These are phyloP conservation scores for Closterium sp. DNA, from an alignment of 139 green algal species.

Conservation along the genomic window DNA sequence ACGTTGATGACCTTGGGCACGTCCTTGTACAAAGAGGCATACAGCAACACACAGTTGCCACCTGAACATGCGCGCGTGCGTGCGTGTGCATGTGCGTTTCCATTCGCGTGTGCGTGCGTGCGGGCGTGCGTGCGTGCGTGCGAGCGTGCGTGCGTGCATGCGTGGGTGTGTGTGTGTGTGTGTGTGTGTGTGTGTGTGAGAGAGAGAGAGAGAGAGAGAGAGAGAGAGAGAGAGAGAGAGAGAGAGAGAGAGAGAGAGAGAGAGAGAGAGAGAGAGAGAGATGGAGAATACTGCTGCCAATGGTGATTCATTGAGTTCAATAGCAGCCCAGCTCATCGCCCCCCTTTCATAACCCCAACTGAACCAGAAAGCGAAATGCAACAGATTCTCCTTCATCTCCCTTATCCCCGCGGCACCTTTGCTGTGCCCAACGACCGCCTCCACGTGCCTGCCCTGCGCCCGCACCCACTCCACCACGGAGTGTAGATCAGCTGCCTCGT, in stretches of 20 bases:
- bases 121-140: no score
- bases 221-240: not conserved
- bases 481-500: conserved; percentile 1
- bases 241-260: not conserved
- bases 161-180: not conserved
- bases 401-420: conserved; percentile 1
- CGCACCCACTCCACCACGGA: not conserved
- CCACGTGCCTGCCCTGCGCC: not conserved
- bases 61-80: not conserved
- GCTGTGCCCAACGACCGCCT: conserved; percentile 8
- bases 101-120: not conserved
- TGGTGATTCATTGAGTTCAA: no score
- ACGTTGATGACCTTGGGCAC: conserved; percentile 19
- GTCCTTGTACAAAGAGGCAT: conserved; percentile 13
- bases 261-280: not conserved
- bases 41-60: conserved; percentile 18
- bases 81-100: not conserved
- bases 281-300: no score
- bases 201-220: not conserved
- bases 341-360: not conserved
- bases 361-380: not conserved
- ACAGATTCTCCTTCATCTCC: not conserved
- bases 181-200: not conserved
- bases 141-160: not conserved
- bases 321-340: no score